Evolutionary conservation across 2,329 filamentous ascomycete species (phyloP).

Genomic region (Colletotrichum camelliae): DNA sequence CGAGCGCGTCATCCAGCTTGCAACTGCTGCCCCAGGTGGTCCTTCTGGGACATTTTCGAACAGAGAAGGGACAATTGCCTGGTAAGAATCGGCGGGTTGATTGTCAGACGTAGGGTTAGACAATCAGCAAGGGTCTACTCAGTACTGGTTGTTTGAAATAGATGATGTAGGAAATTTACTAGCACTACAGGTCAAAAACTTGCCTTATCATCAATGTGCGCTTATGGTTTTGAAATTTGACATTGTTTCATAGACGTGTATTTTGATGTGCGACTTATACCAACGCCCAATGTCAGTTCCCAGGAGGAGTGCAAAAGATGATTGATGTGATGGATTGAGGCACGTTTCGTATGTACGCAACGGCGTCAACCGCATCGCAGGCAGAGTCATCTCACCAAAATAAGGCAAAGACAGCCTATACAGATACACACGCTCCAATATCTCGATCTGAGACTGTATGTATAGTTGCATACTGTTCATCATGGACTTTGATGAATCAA

Average conservation of each 20-base stretch:
- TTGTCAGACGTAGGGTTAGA: background rate
- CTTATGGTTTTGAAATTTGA: background rate
- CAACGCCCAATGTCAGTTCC: background rate
- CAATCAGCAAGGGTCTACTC: background rate
- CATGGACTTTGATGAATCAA: background rate
- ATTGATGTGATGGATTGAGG: background rate
- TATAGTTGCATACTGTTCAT: background rate
- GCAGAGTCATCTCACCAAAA: background rate
- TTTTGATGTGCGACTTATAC: background rate
- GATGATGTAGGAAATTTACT: background rate
- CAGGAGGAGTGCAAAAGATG: background rate
- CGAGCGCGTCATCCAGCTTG: slow-evolving; percentile 33
- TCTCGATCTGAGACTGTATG: background rate
- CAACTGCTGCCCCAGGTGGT: slow-evolving; percentile 31
- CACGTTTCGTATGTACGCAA: background rate
- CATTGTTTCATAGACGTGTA: background rate
- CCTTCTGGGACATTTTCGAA: slow-evolving; percentile 33
- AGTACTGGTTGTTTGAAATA: background rate
- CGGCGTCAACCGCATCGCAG: background rate
- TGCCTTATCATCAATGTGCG: background rate
- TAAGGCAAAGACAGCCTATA: background rate
- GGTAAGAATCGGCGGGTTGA: slow-evolving; percentile 2
- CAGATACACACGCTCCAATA: background rate
- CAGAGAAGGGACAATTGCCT: slow-evolving; percentile 25
- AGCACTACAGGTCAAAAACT: background rate